Evolutionary conservation across 1,284 basidiomycete species (phyloP).

Genomic region (Kwoniella shivajii): DNA sequence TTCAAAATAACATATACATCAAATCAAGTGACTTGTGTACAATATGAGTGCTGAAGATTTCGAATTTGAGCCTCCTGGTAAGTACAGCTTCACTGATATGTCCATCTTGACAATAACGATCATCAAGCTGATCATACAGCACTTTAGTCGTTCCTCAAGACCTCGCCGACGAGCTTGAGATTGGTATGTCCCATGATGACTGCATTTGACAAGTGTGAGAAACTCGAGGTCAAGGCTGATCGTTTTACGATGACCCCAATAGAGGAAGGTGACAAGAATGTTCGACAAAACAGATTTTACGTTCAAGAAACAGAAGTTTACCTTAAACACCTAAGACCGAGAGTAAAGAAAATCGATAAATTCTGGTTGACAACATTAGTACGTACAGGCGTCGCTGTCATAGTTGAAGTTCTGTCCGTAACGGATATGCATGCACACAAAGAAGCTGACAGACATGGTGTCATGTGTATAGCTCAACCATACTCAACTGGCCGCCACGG

Average conservation of each 20-base stretch:
- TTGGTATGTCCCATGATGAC: slow-evolving; percentile 18
- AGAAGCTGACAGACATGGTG: too few relatives aligned
- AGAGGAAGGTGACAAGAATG: slow-evolving; percentile 41
- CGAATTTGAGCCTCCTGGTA: slow-evolving; percentile 15
- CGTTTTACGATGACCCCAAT: neutral
- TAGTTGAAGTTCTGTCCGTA: neutral
- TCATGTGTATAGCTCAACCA: slow-evolving; percentile 38
- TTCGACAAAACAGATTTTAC: slow-evolving; percentile 28
- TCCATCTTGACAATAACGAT: neutral
- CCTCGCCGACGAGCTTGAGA: slow-evolving; percentile 21
- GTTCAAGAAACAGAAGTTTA: slow-evolving; percentile 33
- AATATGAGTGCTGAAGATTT: slow-evolving; percentile 18
- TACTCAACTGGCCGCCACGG: slow-evolving; percentile 21
- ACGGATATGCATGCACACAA: neutral
- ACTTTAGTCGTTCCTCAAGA: slow-evolving; percentile 22
- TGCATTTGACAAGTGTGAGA: neutral
- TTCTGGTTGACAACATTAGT: slow-evolving; percentile 49
- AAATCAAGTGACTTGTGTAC: too few relatives aligned
- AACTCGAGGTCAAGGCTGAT: neutral
- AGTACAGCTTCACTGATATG: neutral
- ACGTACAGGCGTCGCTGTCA: neutral
- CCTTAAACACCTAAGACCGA: slow-evolving; percentile 29
- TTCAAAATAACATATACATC: too few relatives aligned
- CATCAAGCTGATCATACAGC: slow-evolving; percentile 3
- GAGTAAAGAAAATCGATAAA: slow-evolving; percentile 40